Conservation (phyloP, 257 asterid species). For the Henckelia pumila region DNA sequence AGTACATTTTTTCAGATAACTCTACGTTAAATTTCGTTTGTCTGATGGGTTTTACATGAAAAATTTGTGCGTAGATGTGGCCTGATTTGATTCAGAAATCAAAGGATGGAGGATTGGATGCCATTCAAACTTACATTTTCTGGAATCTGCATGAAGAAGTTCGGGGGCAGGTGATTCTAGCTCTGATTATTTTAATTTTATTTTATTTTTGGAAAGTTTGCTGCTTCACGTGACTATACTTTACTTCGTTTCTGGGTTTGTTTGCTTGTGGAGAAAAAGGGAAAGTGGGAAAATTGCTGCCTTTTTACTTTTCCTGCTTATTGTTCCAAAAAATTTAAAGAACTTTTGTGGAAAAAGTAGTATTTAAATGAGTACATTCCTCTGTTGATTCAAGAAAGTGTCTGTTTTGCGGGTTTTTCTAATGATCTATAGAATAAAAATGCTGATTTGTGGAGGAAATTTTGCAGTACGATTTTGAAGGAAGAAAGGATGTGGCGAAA, state of each 20-base stretch:
- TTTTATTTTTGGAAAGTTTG: no score
- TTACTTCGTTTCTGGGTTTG: constrained; percentile 33
- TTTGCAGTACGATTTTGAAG: constrained; percentile 76
- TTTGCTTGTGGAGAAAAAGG: neutral
- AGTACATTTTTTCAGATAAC: constrained; percentile 7
- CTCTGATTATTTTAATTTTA: neutral
- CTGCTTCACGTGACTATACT: constrained; percentile 17
- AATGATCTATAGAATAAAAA: neutral
- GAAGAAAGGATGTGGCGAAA: constrained; percentile 75
- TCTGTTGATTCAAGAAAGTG: neutral
- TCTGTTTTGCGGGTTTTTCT: neutral
- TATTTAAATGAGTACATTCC: neutral
- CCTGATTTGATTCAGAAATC: constrained; percentile 79
- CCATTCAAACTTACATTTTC: constrained; percentile 74
- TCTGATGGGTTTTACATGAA: neutral
- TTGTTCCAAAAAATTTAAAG: no score
- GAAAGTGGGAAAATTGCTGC: no score
- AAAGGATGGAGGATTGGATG: constrained; percentile 84
- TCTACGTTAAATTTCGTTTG: neutral
- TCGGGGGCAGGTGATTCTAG: constrained; percentile 63
- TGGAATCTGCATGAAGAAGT: constrained; percentile 87
- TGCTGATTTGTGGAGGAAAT: constrained; percentile 32
- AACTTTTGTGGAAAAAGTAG: no score
- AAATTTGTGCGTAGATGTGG: constrained; percentile 65
- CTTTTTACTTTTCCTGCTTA: constrained; percentile 20